These are phyloP conservation scores for Phytophthora citrophthora DNA, from an alignment of 352 stramenopile genomes.

Conservation along the genomic window DNA sequence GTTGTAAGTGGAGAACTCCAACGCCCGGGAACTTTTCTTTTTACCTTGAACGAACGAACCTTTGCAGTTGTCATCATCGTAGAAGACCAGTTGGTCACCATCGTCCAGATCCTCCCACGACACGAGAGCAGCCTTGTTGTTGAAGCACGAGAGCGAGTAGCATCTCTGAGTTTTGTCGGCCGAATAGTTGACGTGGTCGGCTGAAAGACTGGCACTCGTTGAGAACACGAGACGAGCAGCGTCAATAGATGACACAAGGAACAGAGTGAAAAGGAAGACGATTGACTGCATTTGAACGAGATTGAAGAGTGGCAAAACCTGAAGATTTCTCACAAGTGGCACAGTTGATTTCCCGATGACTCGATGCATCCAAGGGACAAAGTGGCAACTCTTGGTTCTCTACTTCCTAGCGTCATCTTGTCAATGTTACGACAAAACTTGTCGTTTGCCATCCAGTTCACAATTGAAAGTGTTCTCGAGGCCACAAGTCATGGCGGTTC, in stretches of 20 bases:
- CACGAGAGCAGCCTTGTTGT: neutral
- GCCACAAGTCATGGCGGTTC: constrained; percentile 14
- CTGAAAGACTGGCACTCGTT: constrained; percentile 1
- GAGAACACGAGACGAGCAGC: neutral
- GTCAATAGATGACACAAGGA: neutral
- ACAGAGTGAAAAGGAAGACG: neutral
- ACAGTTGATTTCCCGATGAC: neutral
- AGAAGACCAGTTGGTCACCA: neutral
- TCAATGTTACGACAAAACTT: neutral
- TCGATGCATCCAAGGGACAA: neutral
- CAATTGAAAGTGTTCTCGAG: constrained; percentile 12
- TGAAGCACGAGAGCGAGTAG: neutral
- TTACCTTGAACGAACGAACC: neutral
- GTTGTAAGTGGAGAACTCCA: neutral
- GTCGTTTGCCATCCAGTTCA: constrained; percentile 1
- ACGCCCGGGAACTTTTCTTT: neutral
- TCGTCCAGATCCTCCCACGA: neutral
- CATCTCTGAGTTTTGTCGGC: neutral
- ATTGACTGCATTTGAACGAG: neutral
- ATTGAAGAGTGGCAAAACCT: neutral
- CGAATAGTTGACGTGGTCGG: neutral
- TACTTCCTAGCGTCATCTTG: neutral
- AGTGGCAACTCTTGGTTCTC: no score
- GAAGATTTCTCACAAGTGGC: neutral
- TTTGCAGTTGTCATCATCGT: neutral